Conservation (phyloP, 805 yeast species). For the Wickerhamiella musiphila region DNA sequence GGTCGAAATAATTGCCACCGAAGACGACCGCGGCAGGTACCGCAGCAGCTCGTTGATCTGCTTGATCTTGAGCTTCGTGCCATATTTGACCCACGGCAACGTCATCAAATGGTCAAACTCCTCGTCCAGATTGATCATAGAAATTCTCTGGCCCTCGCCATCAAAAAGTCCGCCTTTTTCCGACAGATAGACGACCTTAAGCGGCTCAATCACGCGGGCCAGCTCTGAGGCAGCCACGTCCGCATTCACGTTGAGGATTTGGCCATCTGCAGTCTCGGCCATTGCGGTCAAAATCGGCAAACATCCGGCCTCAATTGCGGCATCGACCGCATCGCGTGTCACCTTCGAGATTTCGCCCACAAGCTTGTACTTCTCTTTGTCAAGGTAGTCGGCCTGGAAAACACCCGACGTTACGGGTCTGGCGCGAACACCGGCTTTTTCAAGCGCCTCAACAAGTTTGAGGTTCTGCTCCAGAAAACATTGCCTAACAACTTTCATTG, state of each 20-base stretch:
- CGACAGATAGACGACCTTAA: conserved; percentile 87
- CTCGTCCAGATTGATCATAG: conserved; percentile 85
- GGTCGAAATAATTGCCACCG: conserved; percentile 94
- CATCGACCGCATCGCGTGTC: conserved; percentile 78
- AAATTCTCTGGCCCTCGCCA: conserved; percentile 78
- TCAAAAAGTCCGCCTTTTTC: conserved; percentile 96
- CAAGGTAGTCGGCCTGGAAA: conserved; percentile 80
- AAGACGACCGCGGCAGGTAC: conserved; percentile 88
- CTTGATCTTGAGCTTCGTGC: conserved; percentile 90
- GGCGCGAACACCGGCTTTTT: conserved; percentile 92
- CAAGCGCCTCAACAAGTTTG: conserved; percentile 87
- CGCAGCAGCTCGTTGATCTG: conserved; percentile 90
- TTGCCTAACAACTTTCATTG: conserved; percentile 90
- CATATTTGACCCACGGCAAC: conserved; percentile 96
- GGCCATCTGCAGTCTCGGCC: conserved; percentile 95
- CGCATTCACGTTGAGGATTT: conserved; percentile 91
- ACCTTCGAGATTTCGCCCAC: conserved; percentile 84
- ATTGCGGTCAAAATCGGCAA: conserved; percentile 89
- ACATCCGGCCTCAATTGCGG: conserved; percentile 90
- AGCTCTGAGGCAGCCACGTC: conserved; percentile 98
- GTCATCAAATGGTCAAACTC: conserved; percentile 82
- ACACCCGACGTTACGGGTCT: conserved; percentile 98
- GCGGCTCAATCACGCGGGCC: conserved; percentile 91
- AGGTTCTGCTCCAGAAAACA: conserved; percentile 93
- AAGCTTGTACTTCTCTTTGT: conserved; percentile 74